Evolutionary conservation across 352 stramenopile genomes (phyloP).

Genomic region (Phytophthora megakarya): DNA sequence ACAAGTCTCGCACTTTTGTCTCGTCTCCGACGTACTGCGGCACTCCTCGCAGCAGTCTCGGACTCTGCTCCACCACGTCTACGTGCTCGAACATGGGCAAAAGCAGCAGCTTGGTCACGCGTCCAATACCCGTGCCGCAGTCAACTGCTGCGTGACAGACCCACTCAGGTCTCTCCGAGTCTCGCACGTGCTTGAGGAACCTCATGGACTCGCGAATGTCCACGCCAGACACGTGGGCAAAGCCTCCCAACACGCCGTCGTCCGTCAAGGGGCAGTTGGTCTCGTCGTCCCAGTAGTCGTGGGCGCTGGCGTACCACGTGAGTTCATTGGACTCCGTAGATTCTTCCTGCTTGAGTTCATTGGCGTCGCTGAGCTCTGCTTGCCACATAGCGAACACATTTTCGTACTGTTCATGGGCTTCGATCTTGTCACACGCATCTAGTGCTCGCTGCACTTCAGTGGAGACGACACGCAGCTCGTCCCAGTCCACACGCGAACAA

Average conservation of each 20-base stretch:
- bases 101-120: slow-evolving; percentile 94
- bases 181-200: slow-evolving; percentile 53
- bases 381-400: slow-evolving; percentile 82
- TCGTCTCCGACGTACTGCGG: slow-evolving; percentile 87
- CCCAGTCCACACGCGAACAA: slow-evolving; percentile 60
- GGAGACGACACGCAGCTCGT: slow-evolving; percentile 52
- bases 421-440: slow-evolving; percentile 55
- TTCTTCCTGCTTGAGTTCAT: slow-evolving; percentile 4
- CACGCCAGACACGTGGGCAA: slow-evolving; percentile 79
- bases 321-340: slow-evolving; percentile 20
- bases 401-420: slow-evolving; percentile 63
- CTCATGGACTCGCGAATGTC: slow-evolving; percentile 81
- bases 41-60: slow-evolving; percentile 87
- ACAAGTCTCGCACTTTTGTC: slow-evolving; percentile 69
- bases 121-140: slow-evolving; percentile 93
- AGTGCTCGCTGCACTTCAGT: slow-evolving; percentile 65
- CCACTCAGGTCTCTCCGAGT: slow-evolving; percentile 54
- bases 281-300: slow-evolving; percentile 88
- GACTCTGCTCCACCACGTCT: slow-evolving; percentile 95
- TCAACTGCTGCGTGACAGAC: slow-evolving; percentile 60
- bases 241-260: slow-evolving; percentile 94
- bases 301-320: slow-evolving; percentile 74
- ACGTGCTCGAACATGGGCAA: slow-evolving; percentile 87
- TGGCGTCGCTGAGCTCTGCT: slow-evolving; percentile 51
- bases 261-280: slow-evolving; percentile 92